Base-by-base conservation (phyloP, 805 yeast species). In the Candida namnaoensis region DNA sequence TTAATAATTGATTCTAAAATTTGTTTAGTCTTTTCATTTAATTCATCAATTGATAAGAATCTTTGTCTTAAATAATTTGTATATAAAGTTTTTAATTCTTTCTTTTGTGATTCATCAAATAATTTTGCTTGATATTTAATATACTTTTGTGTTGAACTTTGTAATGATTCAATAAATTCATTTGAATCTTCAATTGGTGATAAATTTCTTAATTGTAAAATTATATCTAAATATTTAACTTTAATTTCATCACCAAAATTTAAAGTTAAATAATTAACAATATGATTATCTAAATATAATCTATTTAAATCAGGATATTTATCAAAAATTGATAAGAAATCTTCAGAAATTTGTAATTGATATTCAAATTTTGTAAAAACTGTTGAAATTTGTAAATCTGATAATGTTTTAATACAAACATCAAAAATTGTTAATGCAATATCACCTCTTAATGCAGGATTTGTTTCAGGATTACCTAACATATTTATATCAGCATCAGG, bases 401-500 rank as follows among this genome's bases (percentile, higher is more conserved):
- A 47, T 28, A 80, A 50, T 4, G 74, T 65, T 52, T 78, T 61
- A 80, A 66, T 43, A 80, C 79, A 53, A 79, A 56, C 63, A 67
- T 91, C 78, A 67, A 80, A 78, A 48, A 91, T 72, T 0, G 85
- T 73, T 43, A 82, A 59, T 1, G 84, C 84, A 41, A 84, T 69
- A 53, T 82, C 88, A 42, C 93, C 91, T 45, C 74, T 72, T 44
- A 84, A 58, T 0, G 88, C 91, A 7, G 91, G 90, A 52, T 83
- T 84, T 25, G 87, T 76, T 38, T 86, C 95, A n/a, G 82, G 80
- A 47, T 80, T 79, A 25, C 96, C 97, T 49, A 90, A 68, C 71
- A 87, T 80, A 52, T 79, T 81, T 68, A 87, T 71, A 56, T 88
- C 93, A 30, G 88, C 85, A 48, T 88, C 96, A 0, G 97, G 96